Evolutionary conservation across 2,329 filamentous ascomycete species (phyloP).

Genomic region (Penicillium sp.): DNA sequence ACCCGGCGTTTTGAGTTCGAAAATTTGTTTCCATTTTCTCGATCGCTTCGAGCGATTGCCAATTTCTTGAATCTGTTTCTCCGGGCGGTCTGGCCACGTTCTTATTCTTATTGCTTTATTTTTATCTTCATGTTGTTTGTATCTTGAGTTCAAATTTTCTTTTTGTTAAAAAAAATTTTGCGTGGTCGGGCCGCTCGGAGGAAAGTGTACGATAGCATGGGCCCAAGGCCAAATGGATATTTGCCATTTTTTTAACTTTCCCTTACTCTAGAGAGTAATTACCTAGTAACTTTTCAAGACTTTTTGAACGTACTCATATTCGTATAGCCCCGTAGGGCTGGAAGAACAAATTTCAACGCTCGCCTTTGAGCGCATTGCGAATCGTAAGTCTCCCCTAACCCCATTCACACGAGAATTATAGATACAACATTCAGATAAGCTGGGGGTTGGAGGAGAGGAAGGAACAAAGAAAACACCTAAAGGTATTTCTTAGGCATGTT

Average conservation of each 20-base stretch:
- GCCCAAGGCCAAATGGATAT: conserved; percentile 14
- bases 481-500: conserved; percentile 89
- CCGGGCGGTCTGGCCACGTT: conserved; percentile 4
- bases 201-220: conserved; percentile 25
- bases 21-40: not conserved
- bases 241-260: conserved; percentile 1
- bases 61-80: conserved; percentile 3
- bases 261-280: not conserved
- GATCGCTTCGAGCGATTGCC: not conserved
- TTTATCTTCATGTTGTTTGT: conserved; percentile 1
- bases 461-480: conserved; percentile 42
- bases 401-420: not conserved
- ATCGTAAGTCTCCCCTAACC: not conserved
- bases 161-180: conserved; percentile 13
- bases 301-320: conserved; percentile 12
- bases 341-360: conserved; percentile 9
- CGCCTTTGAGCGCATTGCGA: conserved; percentile 11
- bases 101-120: conserved; percentile 3
- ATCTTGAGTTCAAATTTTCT: conserved; percentile 1
- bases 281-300: not conserved
- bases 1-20: conserved; percentile 9
- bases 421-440: not conserved
- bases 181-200: conserved; percentile 16
- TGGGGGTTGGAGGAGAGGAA: not conserved
- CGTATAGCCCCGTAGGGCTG: conserved; percentile 8